Percentiles rank a stretch among this genome's conserved stretches.
These are phyloP conservation scores for Euclidium syriacum DNA, from an alignment of 345 rosid species.

Conservation along the genomic window DNA sequence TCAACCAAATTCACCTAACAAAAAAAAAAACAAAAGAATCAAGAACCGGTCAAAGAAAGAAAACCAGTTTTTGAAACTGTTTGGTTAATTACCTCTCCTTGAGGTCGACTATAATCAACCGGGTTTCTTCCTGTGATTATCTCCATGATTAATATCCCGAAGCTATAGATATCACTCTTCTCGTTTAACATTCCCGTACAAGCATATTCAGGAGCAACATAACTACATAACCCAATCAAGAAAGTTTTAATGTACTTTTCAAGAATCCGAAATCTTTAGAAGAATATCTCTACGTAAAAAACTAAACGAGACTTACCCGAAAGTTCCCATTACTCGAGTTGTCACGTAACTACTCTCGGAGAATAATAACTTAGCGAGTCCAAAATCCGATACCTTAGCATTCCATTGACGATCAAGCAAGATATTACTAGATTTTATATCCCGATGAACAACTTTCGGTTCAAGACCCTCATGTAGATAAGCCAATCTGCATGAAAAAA, in stretches of 20 bases:
- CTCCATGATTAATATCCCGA: conserved; percentile 92
- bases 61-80: neutral
- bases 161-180: conserved; percentile 91
- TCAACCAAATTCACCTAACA: conserved; percentile 89
- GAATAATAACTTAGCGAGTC: conserved; percentile 87
- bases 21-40: neutral
- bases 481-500: conserved; percentile 57
- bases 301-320: conserved; percentile 56
- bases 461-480: conserved; percentile 98
- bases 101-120: conserved; percentile 79
- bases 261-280: neutral
- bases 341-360: conserved; percentile 84
- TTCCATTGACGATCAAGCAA: conserved; percentile 88
- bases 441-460: conserved; percentile 95
- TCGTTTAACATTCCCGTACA: conserved; percentile 96
- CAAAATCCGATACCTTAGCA: conserved; percentile 91
- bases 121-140: conserved; percentile 83
- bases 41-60: neutral
- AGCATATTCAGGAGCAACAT: conserved; percentile 98
- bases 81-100: conserved; percentile 64
- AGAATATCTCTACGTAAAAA: neutral
- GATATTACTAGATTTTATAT: conserved; percentile 87
- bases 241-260: neutral
- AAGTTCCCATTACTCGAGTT: conserved; percentile 97
- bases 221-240: conserved; percentile 39